Conservation (phyloP, 2,329 filamentous ascomycete genomes). For the Diaporthe sp. region DNA sequence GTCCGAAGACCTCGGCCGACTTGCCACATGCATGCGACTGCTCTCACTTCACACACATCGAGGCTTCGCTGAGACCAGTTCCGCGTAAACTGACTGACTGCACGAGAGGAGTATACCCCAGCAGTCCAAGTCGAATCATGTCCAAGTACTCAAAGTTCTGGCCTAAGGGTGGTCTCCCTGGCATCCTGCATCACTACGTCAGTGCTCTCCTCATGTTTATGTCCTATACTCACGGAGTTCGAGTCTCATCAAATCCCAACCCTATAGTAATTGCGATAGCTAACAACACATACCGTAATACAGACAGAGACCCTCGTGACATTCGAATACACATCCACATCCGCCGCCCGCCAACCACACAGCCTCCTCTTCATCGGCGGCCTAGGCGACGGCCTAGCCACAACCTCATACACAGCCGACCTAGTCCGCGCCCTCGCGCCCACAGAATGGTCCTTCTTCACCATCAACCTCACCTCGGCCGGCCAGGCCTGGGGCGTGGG, state of each 20-base stretch:
- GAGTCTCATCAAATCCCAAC: background rate
- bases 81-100: background rate
- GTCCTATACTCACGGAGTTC: background rate
- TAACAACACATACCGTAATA: background rate
- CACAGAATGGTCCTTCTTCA: constrained; percentile 53
- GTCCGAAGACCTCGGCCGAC: constrained; percentile 9
- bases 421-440: constrained; percentile 55
- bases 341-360: constrained; percentile 50
- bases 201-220: constrained; percentile 6
- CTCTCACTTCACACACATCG: background rate
- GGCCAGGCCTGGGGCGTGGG: constrained; percentile 52
- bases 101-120: background rate
- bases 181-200: constrained; percentile 51
- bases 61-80: background rate
- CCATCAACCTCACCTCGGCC: constrained; percentile 55
- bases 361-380: constrained; percentile 66
- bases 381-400: constrained; percentile 63
- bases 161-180: constrained; percentile 49
- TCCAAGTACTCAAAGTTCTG: constrained; percentile 48
- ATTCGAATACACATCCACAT: constrained; percentile 52
- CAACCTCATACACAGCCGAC: constrained; percentile 59
- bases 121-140: constrained; percentile 35
- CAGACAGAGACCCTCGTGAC: constrained; percentile 54
- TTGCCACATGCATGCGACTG: background rate
- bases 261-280: too few species aligned